Evolutionary conservation across 2,329 filamentous ascomycete genomes (phyloP).

Genomic region (Xylaria sp.): DNA sequence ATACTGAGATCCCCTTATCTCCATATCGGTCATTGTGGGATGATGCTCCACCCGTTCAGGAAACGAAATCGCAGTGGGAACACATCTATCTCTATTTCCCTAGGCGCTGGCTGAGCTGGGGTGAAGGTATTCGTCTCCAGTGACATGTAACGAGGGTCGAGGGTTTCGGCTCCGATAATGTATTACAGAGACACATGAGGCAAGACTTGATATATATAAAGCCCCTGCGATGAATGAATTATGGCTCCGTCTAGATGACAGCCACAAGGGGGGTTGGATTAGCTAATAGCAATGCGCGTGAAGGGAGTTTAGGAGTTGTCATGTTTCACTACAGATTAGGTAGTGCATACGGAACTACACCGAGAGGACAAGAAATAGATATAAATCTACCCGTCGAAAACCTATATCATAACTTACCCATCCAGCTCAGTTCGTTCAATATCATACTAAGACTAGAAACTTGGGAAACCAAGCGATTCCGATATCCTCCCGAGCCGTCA

Average conservation of each 20-base stretch:
- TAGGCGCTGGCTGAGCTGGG: slow-evolving; percentile 33
- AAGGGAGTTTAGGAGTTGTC: slow-evolving; percentile 29
- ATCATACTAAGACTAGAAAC: too few relatives aligned
- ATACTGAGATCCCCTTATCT: slow-evolving; percentile 49
- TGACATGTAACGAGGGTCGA: background rate
- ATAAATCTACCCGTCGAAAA: slow-evolving; percentile 10
- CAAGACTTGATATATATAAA: slow-evolving; percentile 12
- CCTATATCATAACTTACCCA: background rate
- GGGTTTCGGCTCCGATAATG: slow-evolving; percentile 6
- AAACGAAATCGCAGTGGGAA: slow-evolving; percentile 36
- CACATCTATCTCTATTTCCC: slow-evolving; percentile 38
- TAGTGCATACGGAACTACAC: background rate
- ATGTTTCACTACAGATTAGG: background rate
- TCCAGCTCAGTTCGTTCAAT: background rate
- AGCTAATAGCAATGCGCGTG: slow-evolving; percentile 20
- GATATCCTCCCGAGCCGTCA: background rate
- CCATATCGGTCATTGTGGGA: slow-evolving; percentile 45
- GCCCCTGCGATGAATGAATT: slow-evolving; percentile 20
- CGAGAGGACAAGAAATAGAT: slow-evolving; percentile 8
- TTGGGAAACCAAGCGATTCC: background rate
- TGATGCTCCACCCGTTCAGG: slow-evolving; percentile 30
- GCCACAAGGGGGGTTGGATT: slow-evolving; percentile 25
- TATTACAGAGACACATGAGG: slow-evolving; percentile 14
- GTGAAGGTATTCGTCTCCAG: slow-evolving; percentile 12
- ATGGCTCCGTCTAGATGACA: slow-evolving; percentile 49